Evolutionary conservation across 2,329 filamentous ascomycete species (phyloP).

Genomic region (Sarocladiaceae sp.): DNA sequence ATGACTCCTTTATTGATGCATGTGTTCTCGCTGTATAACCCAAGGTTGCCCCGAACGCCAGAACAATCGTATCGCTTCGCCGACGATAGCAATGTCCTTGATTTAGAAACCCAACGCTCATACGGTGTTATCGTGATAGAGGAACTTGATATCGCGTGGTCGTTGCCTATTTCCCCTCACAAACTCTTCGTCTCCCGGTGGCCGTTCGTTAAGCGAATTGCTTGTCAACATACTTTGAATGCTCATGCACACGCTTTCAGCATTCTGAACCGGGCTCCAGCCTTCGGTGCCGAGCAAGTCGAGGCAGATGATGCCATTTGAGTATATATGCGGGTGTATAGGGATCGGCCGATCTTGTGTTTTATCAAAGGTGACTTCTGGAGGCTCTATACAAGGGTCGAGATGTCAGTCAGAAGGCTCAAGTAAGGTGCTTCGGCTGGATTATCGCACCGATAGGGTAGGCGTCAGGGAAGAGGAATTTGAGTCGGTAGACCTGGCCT

Average conservation of each 20-base stretch:
- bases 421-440: background rate
- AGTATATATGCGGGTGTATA: constrained; percentile 96
- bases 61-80: background rate
- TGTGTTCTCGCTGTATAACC: background rate
- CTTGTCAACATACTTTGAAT: constrained; percentile 97
- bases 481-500: constrained; percentile 73
- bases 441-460: constrained; percentile 77
- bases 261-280: constrained; percentile 95
- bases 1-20: constrained; percentile 2
- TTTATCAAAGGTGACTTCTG: constrained; percentile 84
- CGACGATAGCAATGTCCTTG: background rate
- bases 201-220: constrained; percentile 85
- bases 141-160: constrained; percentile 84
- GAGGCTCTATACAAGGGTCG: constrained; percentile 60
- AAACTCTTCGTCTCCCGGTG: constrained; percentile 85
- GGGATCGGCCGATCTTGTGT: constrained; percentile 65
- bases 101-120: constrained; percentile 22
- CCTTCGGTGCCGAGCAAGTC: constrained; percentile 82
- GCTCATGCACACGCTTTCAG: constrained; percentile 94
- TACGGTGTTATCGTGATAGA: constrained; percentile 85
- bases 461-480: constrained; percentile 74
- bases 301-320: constrained; percentile 96
- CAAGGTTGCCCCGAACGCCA: constrained; percentile 2
- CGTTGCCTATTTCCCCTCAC: constrained; percentile 72
- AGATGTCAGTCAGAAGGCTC: constrained; percentile 5